These are phyloP conservation scores for Hypoxylon subgilvum DNA, from an alignment of 495 filamentous ascomycete species.

Conservation along the genomic window DNA sequence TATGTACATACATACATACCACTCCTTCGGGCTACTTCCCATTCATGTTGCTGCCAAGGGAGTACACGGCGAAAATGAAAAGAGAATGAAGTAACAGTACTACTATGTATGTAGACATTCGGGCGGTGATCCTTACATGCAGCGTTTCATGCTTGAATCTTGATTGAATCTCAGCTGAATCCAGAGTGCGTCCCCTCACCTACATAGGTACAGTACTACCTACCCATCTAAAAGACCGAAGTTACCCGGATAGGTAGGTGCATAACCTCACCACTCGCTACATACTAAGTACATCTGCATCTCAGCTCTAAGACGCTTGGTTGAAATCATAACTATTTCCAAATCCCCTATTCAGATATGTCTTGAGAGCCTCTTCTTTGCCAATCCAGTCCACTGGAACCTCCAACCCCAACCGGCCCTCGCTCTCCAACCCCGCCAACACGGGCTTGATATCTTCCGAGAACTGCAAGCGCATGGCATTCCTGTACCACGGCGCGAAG, in stretches of 20 bases:
- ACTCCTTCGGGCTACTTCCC: no score
- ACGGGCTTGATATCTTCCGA: conserved; percentile 50
- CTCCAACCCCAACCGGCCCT: conserved; percentile 44
- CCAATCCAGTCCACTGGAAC: conserved; percentile 53
- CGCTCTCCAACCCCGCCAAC: conserved; percentile 40
- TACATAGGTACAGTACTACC: no score
- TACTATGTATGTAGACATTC: no score
- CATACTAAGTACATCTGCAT: neutral
- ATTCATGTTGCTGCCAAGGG: no score
- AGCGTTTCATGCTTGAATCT: no score
- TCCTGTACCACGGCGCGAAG: conserved; percentile 57
- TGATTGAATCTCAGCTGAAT: no score
- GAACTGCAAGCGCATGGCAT: conserved; percentile 58
- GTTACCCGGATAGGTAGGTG: neutral
- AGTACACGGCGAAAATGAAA: no score
- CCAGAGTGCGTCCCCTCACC: no score
- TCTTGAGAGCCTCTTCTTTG: conserved; percentile 40
- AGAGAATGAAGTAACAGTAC: no score
- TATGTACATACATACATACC: no score
- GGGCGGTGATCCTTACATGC: no score
- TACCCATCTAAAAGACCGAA: neutral
- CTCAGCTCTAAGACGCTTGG: conserved; percentile 34
- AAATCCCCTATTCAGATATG: conserved; percentile 54
- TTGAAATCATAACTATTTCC: conserved; percentile 60
- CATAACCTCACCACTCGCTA: neutral